Base-by-base conservation (phyloP, 176 grass and related monocot genomes). In the Urochloa ruziziensis region DNA sequence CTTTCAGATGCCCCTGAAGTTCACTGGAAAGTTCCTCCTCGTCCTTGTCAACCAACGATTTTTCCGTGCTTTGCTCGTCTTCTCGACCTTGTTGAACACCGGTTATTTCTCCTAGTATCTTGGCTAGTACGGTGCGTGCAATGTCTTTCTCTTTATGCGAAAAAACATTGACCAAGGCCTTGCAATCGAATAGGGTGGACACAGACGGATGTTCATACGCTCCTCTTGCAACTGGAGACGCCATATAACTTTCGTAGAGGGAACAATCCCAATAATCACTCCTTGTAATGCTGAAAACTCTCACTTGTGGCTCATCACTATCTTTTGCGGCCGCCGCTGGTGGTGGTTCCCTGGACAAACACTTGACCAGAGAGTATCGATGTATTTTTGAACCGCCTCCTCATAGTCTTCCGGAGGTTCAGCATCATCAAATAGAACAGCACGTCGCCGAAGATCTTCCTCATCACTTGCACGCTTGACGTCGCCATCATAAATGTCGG, bases 201-300 rank as follows among this genome's bases (percentile, higher is more conserved):
- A 37, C 1, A 3, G 51, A 37, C 0, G 10, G 12, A 39, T 57
- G 73, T 0, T 27, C 5, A 23, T 40, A 59, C 33, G 17, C 73
- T 1, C 52, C 23, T 21, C 7, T 0, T 58, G 73, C 51, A 4
- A 76, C 21, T 3, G 6, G 1, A 40, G 7, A 40, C 3, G 6
- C 39, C 39, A n/a, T n/a, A n/a, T n/a, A n/a, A n/a, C n/a, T n/a
- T n/a, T n/a, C n/a, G n/a, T n/a, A n/a, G n/a, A n/a, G n/a, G n/a
- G 0, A 5, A 2, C 0, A 0, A 6, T 9, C 29, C 13, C 24
- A 13, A 15, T 1, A 0, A 1, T 6, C 1, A 5, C 4, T 37
- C 6, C 21, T 37, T 13, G 15, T 1, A 24, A 76, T 4, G 28
- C 14, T 4, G 14, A 77, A 33, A 29, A 47, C 15, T 27, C 10